A percentile compares a stretch with the other conserved stretches of the same genome.
Conservation (phyloP, 371 early-diverging fungal species). For the Lichtheimia ramosa region DNA sequence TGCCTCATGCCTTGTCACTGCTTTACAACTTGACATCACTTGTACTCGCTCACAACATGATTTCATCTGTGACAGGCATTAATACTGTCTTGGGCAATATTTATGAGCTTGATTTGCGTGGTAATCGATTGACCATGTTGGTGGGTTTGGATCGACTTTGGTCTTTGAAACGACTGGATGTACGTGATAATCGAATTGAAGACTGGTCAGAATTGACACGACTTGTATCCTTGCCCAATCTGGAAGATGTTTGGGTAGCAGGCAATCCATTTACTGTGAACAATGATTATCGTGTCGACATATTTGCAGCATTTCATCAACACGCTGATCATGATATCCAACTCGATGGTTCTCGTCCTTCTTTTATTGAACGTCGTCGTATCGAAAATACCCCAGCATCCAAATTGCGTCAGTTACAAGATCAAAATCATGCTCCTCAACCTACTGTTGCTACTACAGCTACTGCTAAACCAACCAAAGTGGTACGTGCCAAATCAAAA, state of each 20-base stretch:
- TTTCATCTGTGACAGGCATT: slow-evolving; percentile 59
- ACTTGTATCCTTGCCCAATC: slow-evolving; percentile 55
- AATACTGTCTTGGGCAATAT: slow-evolving; percentile 70
- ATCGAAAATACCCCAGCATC: slow-evolving; percentile 15
- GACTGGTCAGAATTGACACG: slow-evolving; percentile 62
- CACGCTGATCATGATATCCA: slow-evolving; percentile 45
- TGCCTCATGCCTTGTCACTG: slow-evolving; percentile 56
- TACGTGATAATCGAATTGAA: slow-evolving; percentile 65
- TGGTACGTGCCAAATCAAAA: slow-evolving; percentile 26
- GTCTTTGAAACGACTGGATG: slow-evolving; percentile 70
- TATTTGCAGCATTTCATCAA: slow-evolving; percentile 52
- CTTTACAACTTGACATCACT: slow-evolving; percentile 62
- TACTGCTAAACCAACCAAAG: slow-evolving; percentile 2
- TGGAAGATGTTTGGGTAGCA: slow-evolving; percentile 59
- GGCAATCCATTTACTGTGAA: slow-evolving; percentile 67
- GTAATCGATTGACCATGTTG: slow-evolving; percentile 65
- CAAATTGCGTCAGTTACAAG: background rate
- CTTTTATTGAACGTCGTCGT: slow-evolving; percentile 50
- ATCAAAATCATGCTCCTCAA: slow-evolving; percentile 14
- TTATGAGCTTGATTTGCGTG: slow-evolving; percentile 59
- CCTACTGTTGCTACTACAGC: background rate
- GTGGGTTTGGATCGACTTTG: slow-evolving; percentile 70
- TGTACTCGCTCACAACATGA: slow-evolving; percentile 67
- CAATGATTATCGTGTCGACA: slow-evolving; percentile 57
- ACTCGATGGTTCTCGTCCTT: slow-evolving; percentile 59